Conservation (phyloP, 1,284 basidiomycete species). For the Microbotryomycetes sp. region DNA sequence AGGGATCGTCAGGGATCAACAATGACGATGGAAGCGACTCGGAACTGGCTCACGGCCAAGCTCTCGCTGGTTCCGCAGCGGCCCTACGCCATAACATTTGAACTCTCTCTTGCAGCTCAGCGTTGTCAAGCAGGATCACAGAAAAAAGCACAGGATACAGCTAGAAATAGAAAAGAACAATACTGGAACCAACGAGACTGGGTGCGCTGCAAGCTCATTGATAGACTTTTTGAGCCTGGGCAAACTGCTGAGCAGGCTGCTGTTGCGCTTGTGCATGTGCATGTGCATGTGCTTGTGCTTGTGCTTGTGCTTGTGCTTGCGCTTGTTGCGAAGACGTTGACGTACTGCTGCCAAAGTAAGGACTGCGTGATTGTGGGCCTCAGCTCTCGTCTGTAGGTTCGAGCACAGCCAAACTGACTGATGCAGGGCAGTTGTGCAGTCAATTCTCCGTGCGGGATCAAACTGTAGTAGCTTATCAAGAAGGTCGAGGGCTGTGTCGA, state of each 20-base stretch:
- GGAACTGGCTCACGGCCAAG: no score
- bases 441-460: conserved; percentile 85
- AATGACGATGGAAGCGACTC: no score
- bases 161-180: no score
- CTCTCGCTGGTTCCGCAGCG: no score
- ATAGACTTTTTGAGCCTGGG: not conserved
- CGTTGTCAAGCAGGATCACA: no score
- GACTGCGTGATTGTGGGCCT: not conserved
- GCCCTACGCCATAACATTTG: not conserved
- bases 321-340: not conserved
- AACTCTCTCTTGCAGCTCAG: no score
- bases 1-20: not conserved
- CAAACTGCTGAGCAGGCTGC: not conserved
- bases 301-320: not conserved
- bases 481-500: conserved; percentile 69
- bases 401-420: conserved; percentile 51
- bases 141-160: no score
- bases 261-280: not conserved
- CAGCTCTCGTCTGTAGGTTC: no score
- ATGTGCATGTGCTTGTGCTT: not conserved
- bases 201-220: not conserved
- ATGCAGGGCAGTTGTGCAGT: conserved; percentile 81
- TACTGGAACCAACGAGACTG: no score
- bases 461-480: conserved; percentile 94
- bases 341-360: conserved; percentile 4